Evolutionary conservation across 495 filamentous ascomycete species (phyloP).

Genomic region (Bombardia bombarda): DNA sequence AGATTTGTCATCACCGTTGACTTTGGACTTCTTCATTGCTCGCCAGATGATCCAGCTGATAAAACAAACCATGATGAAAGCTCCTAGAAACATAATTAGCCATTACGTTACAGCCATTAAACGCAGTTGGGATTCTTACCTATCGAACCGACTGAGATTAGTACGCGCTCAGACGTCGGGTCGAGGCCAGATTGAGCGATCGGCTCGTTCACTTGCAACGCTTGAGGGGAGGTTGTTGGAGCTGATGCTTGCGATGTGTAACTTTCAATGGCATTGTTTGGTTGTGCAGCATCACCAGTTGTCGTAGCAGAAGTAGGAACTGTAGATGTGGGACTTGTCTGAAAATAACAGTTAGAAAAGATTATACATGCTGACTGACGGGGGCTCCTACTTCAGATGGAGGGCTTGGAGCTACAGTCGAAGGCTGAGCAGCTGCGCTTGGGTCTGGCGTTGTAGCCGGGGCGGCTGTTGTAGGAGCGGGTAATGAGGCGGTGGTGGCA

Average conservation of each 20-base stretch:
- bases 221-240: too few species aligned
- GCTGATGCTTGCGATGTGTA: too few species aligned
- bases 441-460: background rate
- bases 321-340: slow-evolving; percentile 9
- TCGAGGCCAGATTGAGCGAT: slow-evolving; percentile 14
- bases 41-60: slow-evolving; percentile 30
- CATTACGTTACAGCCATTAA: slow-evolving; percentile 2
- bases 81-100: too few species aligned
- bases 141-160: slow-evolving; percentile 43
- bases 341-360: background rate
- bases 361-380: background rate
- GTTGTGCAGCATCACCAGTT: too few species aligned
- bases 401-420: background rate
- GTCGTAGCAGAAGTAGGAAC: too few species aligned
- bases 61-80: slow-evolving; percentile 35
- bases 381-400: slow-evolving; percentile 9
- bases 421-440: slow-evolving; percentile 3
- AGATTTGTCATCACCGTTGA: too few species aligned
- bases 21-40: slow-evolving; percentile 26
- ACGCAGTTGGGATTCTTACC: slow-evolving; percentile 24
- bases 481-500: background rate
- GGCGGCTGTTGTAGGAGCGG: slow-evolving; percentile 1
- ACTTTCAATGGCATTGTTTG: too few species aligned
- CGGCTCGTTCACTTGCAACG: slow-evolving; percentile 3
- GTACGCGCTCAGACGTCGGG: slow-evolving; percentile 30